A percentile compares a stretch with the other conserved stretches of the same genome.
Conservation (phyloP, 2,329 filamentous ascomycete genomes). For the Alternaria burnsii region DNA sequence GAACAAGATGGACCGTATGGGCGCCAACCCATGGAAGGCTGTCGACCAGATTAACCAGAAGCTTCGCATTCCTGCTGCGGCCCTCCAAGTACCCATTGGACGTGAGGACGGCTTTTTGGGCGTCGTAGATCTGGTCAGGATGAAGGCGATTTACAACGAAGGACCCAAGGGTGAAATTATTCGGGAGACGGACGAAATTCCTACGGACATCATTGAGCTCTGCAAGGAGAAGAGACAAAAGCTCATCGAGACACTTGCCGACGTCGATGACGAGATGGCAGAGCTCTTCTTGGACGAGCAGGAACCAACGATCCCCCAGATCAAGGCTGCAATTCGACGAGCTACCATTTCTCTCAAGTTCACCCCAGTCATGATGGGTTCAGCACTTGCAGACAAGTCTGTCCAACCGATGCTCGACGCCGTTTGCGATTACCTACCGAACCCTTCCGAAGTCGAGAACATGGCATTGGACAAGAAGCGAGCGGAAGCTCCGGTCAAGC, state of each 20-base stretch:
- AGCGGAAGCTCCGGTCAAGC: slow-evolving; percentile 79
- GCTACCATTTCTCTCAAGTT: slow-evolving; percentile 91
- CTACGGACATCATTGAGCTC: slow-evolving; percentile 77
- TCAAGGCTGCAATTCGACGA: slow-evolving; percentile 90
- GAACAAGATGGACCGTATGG: slow-evolving; percentile 99
- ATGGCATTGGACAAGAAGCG: slow-evolving; percentile 84
- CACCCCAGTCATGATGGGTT: slow-evolving; percentile 94
- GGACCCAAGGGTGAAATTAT: slow-evolving; percentile 80
- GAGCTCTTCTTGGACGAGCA: slow-evolving; percentile 91
- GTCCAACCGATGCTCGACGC: slow-evolving; percentile 97
- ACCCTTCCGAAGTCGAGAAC: slow-evolving; percentile 89
- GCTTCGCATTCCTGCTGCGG: slow-evolving; percentile 89
- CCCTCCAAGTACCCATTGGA: slow-evolving; percentile 93
- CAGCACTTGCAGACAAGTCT: slow-evolving; percentile 91
- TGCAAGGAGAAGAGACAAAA: slow-evolving; percentile 83
- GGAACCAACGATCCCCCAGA: slow-evolving; percentile 79
- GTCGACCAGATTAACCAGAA: slow-evolving; percentile 98
- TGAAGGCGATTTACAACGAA: slow-evolving; percentile 94
- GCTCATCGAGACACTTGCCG: slow-evolving; percentile 92
- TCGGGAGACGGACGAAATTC: slow-evolving; percentile 79
- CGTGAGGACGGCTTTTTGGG: slow-evolving; percentile 90
- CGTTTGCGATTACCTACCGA: slow-evolving; percentile 94
- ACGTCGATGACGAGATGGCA: slow-evolving; percentile 97
- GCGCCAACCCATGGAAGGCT: slow-evolving; percentile 96
- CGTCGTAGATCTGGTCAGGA: slow-evolving; percentile 89